These are phyloP conservation scores for Gossypium longicalyx DNA, from an alignment of 345 rosid species.

Conservation along the genomic window DNA sequence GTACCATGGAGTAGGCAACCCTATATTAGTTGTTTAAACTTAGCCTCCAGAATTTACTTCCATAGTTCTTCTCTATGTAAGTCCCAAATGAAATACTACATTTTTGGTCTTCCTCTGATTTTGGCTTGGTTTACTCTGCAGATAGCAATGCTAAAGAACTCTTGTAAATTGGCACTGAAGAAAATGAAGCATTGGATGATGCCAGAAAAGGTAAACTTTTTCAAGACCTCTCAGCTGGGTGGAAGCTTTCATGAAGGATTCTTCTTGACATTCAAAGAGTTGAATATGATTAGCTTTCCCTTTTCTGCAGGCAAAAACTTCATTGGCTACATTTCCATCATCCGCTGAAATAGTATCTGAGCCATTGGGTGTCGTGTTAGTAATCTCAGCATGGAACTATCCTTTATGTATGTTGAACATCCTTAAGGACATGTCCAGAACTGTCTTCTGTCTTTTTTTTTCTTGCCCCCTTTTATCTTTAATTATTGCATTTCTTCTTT, in stretches of 20 bases:
- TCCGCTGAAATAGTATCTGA: slow-evolving; percentile 88
- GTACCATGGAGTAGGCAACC: background rate
- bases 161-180: slow-evolving; percentile 56
- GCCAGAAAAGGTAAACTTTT: slow-evolving; percentile 63
- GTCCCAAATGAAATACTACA: background rate
- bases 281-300: slow-evolving; percentile 5
- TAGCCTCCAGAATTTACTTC: background rate
- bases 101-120: background rate
- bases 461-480: background rate
- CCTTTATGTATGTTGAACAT: slow-evolving; percentile 62
- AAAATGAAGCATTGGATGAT: slow-evolving; percentile 66
- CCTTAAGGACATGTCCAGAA: background rate
- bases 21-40: background rate
- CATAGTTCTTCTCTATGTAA: too few species aligned
- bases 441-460: background rate
- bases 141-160: slow-evolving; percentile 57
- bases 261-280: slow-evolving; percentile 6
- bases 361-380: slow-evolving; percentile 84
- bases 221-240: background rate
- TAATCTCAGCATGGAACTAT: slow-evolving; percentile 97
- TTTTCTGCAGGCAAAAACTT: slow-evolving; percentile 65
- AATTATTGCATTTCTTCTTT: slow-evolving; percentile 8
- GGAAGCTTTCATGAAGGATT: background rate
- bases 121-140: slow-evolving; percentile 32
- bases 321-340: slow-evolving; percentile 75